Conservation (phyloP, 129 eudicot genomes). For the Artemisia tridentata region DNA sequence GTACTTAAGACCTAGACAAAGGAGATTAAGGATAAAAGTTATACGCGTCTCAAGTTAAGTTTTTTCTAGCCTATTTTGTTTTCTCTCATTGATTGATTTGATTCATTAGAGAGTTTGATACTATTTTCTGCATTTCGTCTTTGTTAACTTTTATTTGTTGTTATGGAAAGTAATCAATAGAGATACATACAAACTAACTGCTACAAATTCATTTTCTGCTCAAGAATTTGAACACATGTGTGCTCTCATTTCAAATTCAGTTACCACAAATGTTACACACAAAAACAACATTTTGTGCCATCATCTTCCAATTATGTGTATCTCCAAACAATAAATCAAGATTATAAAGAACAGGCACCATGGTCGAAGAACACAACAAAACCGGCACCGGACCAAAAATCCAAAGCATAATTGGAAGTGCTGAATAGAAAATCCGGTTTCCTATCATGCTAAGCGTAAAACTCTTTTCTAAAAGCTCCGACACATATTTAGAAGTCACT, state of each 20-base stretch:
- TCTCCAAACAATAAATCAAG: constrained; percentile 53
- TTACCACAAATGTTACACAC: background rate
- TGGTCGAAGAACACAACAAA: constrained; percentile 51
- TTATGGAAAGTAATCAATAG: background rate
- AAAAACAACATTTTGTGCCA: background rate
- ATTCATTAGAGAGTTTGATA: too few relatives aligned
- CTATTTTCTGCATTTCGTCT: too few relatives aligned
- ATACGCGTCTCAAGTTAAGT: too few relatives aligned
- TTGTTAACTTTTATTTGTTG: background rate
- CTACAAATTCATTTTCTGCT: background rate
- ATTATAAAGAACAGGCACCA: constrained; percentile 78
- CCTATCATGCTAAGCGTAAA: constrained; percentile 62
- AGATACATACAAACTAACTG: background rate
- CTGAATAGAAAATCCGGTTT: constrained; percentile 60
- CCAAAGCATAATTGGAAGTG: constrained; percentile 81
- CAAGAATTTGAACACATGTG: background rate
- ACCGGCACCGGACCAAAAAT: constrained; percentile 84
- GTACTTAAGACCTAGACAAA: too few relatives aligned
- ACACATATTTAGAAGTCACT: constrained; percentile 49
- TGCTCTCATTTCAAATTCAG: background rate
- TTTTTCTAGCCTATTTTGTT: too few relatives aligned
- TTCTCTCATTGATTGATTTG: too few relatives aligned
- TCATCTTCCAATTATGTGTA: constrained; percentile 10
- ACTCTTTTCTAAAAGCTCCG: constrained; percentile 67
- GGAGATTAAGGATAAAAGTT: too few relatives aligned